A percentile compares a stretch with the other conserved stretches of the same genome.
Conservation (phyloP, 106 monocot species). For the Hemerocallis citrina region DNA sequence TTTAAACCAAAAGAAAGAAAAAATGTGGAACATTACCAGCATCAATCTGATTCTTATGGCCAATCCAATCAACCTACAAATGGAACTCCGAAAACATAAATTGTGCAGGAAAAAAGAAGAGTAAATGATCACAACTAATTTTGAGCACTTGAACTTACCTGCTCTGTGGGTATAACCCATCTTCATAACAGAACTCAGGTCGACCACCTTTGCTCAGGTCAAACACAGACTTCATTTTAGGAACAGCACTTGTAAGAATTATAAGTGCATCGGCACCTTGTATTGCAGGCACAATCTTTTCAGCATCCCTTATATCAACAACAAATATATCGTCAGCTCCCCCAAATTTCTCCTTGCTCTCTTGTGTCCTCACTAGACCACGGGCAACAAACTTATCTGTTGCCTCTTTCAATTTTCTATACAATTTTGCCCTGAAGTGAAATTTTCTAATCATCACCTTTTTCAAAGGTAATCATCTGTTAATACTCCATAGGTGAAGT, state of each 20-base stretch:
- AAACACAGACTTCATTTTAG: slow-evolving; percentile 92
- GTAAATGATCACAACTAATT: not conserved
- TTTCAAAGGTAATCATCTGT: too few relatives aligned
- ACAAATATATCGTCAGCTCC: slow-evolving; percentile 76
- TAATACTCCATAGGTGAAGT: too few relatives aligned
- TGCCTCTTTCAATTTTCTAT: slow-evolving; percentile 77
- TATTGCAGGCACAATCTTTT: slow-evolving; percentile 44
- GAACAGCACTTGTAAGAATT: slow-evolving; percentile 82
- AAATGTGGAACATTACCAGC: slow-evolving; percentile 32
- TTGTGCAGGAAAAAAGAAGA: not conserved
- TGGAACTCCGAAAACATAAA: not conserved
- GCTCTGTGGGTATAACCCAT: slow-evolving; percentile 71
- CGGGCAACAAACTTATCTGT: slow-evolving; percentile 42
- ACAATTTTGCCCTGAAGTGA: slow-evolving; percentile 72
- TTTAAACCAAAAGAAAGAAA: not conserved
- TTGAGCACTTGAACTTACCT: slow-evolving; percentile 47
- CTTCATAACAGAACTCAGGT: slow-evolving; percentile 91
- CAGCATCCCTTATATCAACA: slow-evolving; percentile 64
- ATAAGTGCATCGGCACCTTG: slow-evolving; percentile 77
- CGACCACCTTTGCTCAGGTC: slow-evolving; percentile 74
- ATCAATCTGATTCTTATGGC: slow-evolving; percentile 96
- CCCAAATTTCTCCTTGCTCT: slow-evolving; percentile 78
- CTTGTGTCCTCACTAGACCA: slow-evolving; percentile 71
- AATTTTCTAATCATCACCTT: too few relatives aligned
- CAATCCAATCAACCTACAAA: slow-evolving; percentile 96